These are phyloP conservation scores for Exophiala xenobiotica DNA, from an alignment of 2,329 filamentous ascomycete species.

Conservation along the genomic window DNA sequence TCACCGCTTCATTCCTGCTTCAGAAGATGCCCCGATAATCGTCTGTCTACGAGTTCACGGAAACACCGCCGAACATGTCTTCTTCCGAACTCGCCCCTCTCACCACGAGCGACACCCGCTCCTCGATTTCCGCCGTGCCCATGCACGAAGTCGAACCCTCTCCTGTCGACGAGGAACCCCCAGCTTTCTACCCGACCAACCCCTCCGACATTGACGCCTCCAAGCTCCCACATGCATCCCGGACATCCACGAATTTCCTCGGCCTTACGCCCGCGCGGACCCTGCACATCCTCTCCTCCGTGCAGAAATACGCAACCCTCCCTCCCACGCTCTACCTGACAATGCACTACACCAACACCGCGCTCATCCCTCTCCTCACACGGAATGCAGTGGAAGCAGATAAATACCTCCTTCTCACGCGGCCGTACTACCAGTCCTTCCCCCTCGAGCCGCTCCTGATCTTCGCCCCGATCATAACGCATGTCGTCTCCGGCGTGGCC, in stretches of 20 bases:
- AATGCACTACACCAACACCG: constrained; percentile 78
- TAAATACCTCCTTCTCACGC: constrained; percentile 82
- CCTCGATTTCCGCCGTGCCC: constrained; percentile 55
- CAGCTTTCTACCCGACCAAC: constrained; percentile 50
- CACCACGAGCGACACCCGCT: constrained; percentile 18
- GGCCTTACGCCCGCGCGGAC: constrained; percentile 33
- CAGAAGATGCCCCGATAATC: no score
- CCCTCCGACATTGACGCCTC: constrained; percentile 42
- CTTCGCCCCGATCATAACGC: constrained; percentile 68
- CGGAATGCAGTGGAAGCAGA: constrained; percentile 73
- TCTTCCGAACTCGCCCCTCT: constrained; percentile 20
- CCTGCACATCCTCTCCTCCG: constrained; percentile 53
- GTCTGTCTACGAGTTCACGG: no score
- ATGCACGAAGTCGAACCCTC: constrained; percentile 78
- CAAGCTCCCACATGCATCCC: constrained; percentile 31
- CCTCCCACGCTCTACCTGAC: constrained; percentile 73
- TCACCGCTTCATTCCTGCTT: no score
- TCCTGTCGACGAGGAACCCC: constrained; percentile 63
- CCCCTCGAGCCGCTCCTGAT: constrained; percentile 78
- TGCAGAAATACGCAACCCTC: constrained; percentile 89
- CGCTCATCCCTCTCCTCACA: constrained; percentile 73
- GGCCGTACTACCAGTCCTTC: constrained; percentile 86
- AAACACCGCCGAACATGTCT: constrained; percentile 5
- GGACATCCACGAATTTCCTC: constrained; percentile 40
- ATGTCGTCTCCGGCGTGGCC: constrained; percentile 73